Base-by-base conservation (phyloP, 1,284 basidiomycete genomes). In the Exobasidium cylindrosporum region DNA sequence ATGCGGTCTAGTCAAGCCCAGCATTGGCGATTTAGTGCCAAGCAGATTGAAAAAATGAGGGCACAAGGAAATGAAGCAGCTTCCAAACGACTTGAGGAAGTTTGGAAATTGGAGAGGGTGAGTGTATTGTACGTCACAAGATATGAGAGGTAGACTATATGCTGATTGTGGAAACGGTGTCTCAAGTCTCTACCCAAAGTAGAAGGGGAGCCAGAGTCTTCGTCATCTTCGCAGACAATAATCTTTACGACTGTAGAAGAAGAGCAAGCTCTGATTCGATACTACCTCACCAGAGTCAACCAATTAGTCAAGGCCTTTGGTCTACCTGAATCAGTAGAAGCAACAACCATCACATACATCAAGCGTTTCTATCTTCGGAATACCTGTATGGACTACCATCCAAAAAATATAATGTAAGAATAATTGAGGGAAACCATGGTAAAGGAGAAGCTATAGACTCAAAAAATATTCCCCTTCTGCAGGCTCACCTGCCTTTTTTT, bases 341-440 rank as follows among this genome's bases (percentile, higher is more conserved):
- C 92, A 0, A 97, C 94, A 0, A 92, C 93, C 0, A 87, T 91
- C 61, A 88, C 86, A 50, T 97, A 94, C 80, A 83, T 99, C 68
- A 98, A 98, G 80, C 85, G 96, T 3, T 98, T 99, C 82, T 99
- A 98, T 79, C 84, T 98, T 58, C 89, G 91, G 81, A 98, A 98
- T 77, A 97, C 93, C 1, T 92, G 93, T 58, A 97, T 98, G 93
- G 94, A 98, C 78, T 97, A 92, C 87, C 96, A 98, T 82, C 96
- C 95, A 0, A 96, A 96, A 82, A 90, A 91, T 72, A 91, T 98
- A 76, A 97, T 98, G 95, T 40, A 17, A 7, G 35, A n/a, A n/a
- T n/a, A n/a, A n/a, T n/a, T n/a, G n/a, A n/a, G n/a, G n/a, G n/a
- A n/a, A n/a, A n/a, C n/a, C n/a, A n/a, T n/a, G n/a, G n/a, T n/a